phyloP scores from a whole-genome alignment of 176 grass and related monocot genomes.

The Coix lacrymajobi region DNA sequence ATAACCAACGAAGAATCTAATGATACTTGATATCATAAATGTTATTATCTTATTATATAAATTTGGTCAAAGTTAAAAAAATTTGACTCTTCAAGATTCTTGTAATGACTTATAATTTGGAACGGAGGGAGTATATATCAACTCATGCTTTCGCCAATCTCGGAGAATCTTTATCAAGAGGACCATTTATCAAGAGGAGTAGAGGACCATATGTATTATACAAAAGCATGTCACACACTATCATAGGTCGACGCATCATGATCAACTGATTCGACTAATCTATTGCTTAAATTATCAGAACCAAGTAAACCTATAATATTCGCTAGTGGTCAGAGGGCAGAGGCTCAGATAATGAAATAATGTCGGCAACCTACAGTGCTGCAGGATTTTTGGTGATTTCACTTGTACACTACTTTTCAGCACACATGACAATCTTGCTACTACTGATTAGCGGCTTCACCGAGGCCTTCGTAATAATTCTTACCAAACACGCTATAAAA shows the following conservation, averaged over 20 bases:
- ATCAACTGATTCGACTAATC: constrained; percentile 1
- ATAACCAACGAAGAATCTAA: too few species aligned
- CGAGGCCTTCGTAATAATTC: too few species aligned
- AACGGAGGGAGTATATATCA: too few species aligned
- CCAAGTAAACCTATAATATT: not conserved
- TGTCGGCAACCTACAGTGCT: not conserved
- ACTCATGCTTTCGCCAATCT: not conserved
- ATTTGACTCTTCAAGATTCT: too few species aligned
- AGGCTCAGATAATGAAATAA: not conserved
- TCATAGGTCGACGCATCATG: not conserved
- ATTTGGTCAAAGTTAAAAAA: too few species aligned
- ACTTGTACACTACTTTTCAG: too few species aligned
- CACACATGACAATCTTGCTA: too few species aligned
- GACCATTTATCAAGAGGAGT: not conserved
- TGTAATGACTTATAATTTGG: too few species aligned
- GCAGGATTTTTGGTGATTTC: not conserved
- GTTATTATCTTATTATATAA: too few species aligned
- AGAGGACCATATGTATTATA: not conserved
- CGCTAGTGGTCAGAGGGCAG: not conserved
- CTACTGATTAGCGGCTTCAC: too few species aligned
- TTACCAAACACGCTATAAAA: too few species aligned
- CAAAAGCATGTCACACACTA: not conserved
- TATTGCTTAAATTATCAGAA: not conserved
- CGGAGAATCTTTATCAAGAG: not conserved
- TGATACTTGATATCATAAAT: too few species aligned